Evolutionary conservation across 192 early-diverging fungal species (phyloP), one percentile per base, ranked within the genome.

Genomic region (Backusella australiensis): DNA sequence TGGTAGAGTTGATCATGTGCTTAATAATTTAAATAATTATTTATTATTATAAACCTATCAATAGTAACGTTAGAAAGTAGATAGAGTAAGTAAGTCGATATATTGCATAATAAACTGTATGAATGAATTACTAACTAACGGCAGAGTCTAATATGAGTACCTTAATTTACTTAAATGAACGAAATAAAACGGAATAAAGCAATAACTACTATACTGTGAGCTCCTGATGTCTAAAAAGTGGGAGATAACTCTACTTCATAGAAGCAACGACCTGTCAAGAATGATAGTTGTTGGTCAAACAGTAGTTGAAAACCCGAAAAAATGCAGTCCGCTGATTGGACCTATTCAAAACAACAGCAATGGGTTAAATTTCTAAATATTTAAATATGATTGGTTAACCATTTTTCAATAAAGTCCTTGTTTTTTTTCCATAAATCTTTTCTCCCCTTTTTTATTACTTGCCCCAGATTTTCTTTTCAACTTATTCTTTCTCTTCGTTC

Each of bases 381-480:
- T 5, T 12, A 17, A 23, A 23, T 17, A 38, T 38, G 8, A 69
- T 69, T 69, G 68, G 68, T 41, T 23, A 36, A 36, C 36, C n/a
- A 12, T 69, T 69, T 69, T 32, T 46, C 32, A 12, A 63, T 63
- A 63, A 26, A 29, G 1, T 63, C 23, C 56, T 14, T 63, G 56
- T 63, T 63, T 63, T 63, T 63, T 63, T 63, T 63, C 56, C 56
- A 63, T 29, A 14, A 29, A 14, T 29, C 26, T 29, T 14, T 29
- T 14, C 56, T 26, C 56, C 56, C 56, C 56, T 26, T 63, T 56
- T 29, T 63, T 63, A 29, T 63, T 63, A 11, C 32, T 71, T 49
- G 41, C 44, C 39, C 70, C 42, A 49, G 70, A 35, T 68, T 35
- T 68, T 35, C 39, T 53, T 72, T 53, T 7, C 32, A 17, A 73